Evolutionary conservation across 257 asterid genomes (phyloP).

Genomic region (Solanum tarijense): DNA sequence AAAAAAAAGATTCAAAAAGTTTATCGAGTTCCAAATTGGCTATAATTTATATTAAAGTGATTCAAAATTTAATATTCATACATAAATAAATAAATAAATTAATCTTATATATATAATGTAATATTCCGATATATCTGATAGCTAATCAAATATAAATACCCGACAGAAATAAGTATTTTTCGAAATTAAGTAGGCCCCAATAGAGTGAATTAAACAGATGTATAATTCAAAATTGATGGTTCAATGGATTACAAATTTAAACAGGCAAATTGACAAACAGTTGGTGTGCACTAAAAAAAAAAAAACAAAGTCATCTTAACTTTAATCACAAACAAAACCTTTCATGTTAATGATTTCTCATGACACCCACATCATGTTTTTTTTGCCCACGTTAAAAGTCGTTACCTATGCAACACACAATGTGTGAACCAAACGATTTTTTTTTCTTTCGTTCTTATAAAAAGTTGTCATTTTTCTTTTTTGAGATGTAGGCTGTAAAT

Average conservation of each 20-base stretch:
- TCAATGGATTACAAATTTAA: neutral
- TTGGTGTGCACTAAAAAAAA: neutral
- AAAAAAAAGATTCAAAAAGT: no score
- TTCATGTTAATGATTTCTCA: neutral
- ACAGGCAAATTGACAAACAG: neutral
- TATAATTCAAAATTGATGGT: neutral
- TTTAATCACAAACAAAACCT: constrained; percentile 1
- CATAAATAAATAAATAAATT: no score
- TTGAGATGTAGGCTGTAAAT: neutral
- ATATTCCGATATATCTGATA: neutral
- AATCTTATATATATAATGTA: neutral
- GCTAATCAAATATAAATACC: neutral
- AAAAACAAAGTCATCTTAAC: neutral
- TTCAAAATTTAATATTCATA: no score
- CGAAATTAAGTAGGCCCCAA: neutral
- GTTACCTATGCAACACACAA: neutral
- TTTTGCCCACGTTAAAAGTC: neutral
- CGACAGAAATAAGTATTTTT: neutral
- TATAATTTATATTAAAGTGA: neutral
- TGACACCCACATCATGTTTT: neutral
- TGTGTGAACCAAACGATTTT: neutral
- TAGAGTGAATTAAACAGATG: neutral
- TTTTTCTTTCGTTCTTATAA: neutral
- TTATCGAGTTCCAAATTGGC: neutral
- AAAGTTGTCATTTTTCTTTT: neutral